Percentiles rank a stretch among this genome's conserved stretches.
Conservation (phyloP, 2,329 filamentous ascomycete species). For the Chaetomium sp. region DNA sequence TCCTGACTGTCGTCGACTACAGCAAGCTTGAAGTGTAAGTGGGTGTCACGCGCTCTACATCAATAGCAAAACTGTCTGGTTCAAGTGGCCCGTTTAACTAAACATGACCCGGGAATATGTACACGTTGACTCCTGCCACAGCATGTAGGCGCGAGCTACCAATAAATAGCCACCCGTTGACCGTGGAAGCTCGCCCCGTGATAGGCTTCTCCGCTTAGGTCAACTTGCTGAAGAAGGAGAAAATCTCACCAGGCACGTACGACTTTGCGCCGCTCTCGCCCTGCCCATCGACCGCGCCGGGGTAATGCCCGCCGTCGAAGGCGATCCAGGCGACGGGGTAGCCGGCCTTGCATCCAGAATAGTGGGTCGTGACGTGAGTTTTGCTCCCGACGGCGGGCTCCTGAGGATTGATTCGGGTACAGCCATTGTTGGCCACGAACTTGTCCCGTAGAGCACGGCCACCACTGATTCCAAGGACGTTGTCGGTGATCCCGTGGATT, state of each 20-base stretch:
- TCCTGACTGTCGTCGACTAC: too few species aligned
- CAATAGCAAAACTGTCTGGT: too few species aligned
- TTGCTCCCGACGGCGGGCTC: slow-evolving; percentile 19
- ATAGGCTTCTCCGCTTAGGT: neutral
- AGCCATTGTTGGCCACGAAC: slow-evolving; percentile 27
- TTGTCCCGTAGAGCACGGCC: slow-evolving; percentile 28
- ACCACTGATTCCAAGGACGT: slow-evolving; percentile 16
- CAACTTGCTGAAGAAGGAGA: neutral
- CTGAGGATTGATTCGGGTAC: slow-evolving; percentile 16
- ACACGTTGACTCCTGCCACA: too few species aligned
- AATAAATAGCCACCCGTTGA: too few species aligned
- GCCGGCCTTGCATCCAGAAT: slow-evolving; percentile 21
- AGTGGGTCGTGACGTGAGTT: slow-evolving; percentile 23
- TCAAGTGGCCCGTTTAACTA: too few species aligned
- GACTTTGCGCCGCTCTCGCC: slow-evolving; percentile 2
- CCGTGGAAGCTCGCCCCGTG: too few species aligned
- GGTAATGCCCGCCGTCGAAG: slow-evolving; percentile 12
- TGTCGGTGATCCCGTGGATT: slow-evolving; percentile 26
- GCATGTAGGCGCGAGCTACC: too few species aligned
- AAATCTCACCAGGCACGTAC: neutral
- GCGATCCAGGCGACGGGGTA: slow-evolving; percentile 25
- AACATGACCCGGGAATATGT: too few species aligned
- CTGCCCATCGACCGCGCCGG: neutral
- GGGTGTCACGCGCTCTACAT: too few species aligned
- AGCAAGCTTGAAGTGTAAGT: too few species aligned